Evolutionary conservation across 2,329 filamentous ascomycete species (phyloP).

Genomic region (Trichoderma sp.): DNA sequence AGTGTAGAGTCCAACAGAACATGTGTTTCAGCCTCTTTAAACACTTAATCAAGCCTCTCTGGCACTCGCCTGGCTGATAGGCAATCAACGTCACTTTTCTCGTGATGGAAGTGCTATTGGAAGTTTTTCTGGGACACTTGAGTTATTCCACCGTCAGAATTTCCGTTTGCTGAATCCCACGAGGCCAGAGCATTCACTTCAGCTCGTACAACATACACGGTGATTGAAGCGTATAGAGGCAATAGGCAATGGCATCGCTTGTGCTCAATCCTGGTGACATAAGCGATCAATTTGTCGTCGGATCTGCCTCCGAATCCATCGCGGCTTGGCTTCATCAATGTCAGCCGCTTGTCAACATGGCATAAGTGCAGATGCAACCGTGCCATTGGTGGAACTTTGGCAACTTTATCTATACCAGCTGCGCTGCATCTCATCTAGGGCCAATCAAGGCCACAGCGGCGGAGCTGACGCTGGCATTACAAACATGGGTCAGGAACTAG

Average conservation of each 20-base stretch:
- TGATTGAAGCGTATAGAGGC: background rate
- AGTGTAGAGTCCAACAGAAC: too few species aligned
- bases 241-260: constrained; percentile 3
- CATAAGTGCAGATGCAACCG: background rate
- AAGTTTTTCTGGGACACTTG: too few species aligned
- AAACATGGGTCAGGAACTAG: constrained; percentile 4
- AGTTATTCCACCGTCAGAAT: background rate
- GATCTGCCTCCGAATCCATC: background rate
- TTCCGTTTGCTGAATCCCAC: background rate
- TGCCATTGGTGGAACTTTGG: constrained; percentile 6
- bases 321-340: constrained; percentile 8
- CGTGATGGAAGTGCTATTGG: background rate
- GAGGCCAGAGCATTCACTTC: background rate
- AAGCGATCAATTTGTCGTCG: background rate
- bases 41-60: too few species aligned
- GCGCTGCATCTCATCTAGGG: background rate
- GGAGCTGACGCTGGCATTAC: constrained; percentile 22
- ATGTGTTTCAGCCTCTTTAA: too few species aligned
- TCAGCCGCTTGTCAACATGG: constrained; percentile 23
- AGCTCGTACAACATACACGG: background rate
- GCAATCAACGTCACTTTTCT: too few species aligned
- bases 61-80: too few species aligned
- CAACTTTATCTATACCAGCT: constrained; percentile 5
- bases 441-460: background rate
- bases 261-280: background rate